Percentiles rank a stretch among this genome's conserved stretches.
Conservation (phyloP, 352 stramenopile species). For the Phytophthora colocasiae region DNA sequence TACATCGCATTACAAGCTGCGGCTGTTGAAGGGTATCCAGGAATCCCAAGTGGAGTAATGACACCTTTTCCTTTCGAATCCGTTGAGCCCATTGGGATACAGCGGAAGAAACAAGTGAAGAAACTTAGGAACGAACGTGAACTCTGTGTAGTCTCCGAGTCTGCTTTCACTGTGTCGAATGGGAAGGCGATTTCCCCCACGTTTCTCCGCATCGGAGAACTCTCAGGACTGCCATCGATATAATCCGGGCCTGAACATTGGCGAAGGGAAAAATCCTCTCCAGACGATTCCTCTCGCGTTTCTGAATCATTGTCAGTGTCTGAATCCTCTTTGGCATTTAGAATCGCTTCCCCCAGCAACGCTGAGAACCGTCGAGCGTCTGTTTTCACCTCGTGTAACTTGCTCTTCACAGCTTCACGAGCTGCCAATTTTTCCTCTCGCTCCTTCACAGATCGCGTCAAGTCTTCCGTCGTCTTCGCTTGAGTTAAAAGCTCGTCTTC, state of each 20-base stretch:
- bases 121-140: conserved; percentile 16
- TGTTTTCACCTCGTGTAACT: conserved; percentile 53
- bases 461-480: conserved; percentile 41
- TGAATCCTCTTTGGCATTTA: conserved; percentile 39
- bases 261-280: conserved; percentile 11
- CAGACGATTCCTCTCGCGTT: conserved; percentile 36
- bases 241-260: conserved; percentile 44
- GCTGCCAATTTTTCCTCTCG: conserved; percentile 48
- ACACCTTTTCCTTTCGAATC: conserved; percentile 22
- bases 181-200: conserved; percentile 17
- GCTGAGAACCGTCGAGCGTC: conserved; percentile 61
- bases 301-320: conserved; percentile 33
- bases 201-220: conserved; percentile 72
- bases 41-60: conserved; percentile 50
- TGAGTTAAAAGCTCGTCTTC: conserved; percentile 54
- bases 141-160: conserved; percentile 19
- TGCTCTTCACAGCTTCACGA: conserved; percentile 56
- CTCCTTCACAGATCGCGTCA: conserved; percentile 44
- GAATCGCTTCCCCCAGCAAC: conserved; percentile 54
- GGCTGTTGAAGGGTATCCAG: conserved; percentile 49
- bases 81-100: conserved; percentile 28
- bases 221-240: conserved; percentile 71
- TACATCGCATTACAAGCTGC: conserved; percentile 54
- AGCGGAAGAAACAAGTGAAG: conserved; percentile 46
- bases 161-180: conserved; percentile 42